Evolutionary conservation across 1,284 basidiomycete genomes (phyloP), one percentile per base, ranked within the genome.

Genomic region (Schizophyllum commune): DNA sequence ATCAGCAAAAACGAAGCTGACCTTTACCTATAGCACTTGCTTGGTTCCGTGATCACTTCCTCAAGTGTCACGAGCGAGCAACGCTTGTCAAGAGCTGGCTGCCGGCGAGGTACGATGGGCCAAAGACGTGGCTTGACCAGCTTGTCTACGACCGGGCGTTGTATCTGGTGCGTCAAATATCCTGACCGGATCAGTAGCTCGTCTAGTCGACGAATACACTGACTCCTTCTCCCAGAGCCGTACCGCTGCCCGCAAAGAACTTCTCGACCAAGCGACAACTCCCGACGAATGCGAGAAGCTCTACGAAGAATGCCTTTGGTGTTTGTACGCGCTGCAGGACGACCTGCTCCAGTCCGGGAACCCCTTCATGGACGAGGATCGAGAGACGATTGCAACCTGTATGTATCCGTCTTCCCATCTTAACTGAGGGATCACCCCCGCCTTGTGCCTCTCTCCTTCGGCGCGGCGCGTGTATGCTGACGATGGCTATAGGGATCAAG

Each of bases 301-400:
- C 47, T 99, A 99, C 75, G 96, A 98, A 71, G 94, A 94, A 64
- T 94, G 94, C 0, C 74, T 97, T 19, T 96, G 93, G 90, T 91
- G 96, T 71, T 78, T 99, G 27, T 91, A 92, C 66, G 91, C 94
- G 0, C 79, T 98, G 5, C 87, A 96, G 68, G 96, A 99, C 71
- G 92, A 96, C 64, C 81, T 91, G 2, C 79, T 98, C 67, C 91
- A 95, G 69, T 86, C 84, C 4, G 89, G 86, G 13, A 92, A 91
- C 65, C 86, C 88, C 1, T 91, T 92, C 71, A 82, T 87, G 78
- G 91, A 93, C 55, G 92, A 94, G 67, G 94, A 96, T 71, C 81
- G 86, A 39, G 79, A 80, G 27, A 91, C 89, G 3, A 91, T 96
- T 61, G 84, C 88, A 55, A 92, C 85, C 20, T 93, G 93, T 94